Percentiles rank a stretch among this genome's conserved stretches.
phyloP scores from a whole-genome alignment of 2,329 filamentous ascomycete genomes.

The Eurotiales sp. region DNA sequence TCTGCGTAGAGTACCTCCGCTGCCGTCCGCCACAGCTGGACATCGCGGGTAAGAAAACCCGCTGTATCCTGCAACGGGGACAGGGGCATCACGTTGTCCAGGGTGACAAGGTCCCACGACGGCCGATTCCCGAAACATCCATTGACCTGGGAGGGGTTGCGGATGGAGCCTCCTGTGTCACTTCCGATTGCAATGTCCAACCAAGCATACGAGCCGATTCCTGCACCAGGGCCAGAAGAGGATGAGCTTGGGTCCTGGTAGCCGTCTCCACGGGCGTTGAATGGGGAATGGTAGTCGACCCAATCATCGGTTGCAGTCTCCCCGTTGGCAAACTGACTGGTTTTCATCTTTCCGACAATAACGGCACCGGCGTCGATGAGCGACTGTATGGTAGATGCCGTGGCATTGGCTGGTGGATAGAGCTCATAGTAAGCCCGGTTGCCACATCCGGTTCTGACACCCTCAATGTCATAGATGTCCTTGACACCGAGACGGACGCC shows the following conservation, averaged over 20 bases:
- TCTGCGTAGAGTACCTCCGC: constrained; percentile 23
- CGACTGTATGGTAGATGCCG: constrained; percentile 50
- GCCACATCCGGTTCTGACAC: constrained; percentile 54
- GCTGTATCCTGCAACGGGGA: constrained; percentile 42
- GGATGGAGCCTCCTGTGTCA: constrained; percentile 28
- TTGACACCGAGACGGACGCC: constrained; percentile 61
- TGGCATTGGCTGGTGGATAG: constrained; percentile 45
- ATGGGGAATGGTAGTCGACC: constrained; percentile 36
- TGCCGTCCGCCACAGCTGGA: too few species aligned
- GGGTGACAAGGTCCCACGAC: constrained; percentile 43
- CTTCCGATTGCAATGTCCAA: constrained; percentile 31
- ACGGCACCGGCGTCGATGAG: constrained; percentile 59
- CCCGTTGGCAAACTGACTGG: constrained; percentile 10
- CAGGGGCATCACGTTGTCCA: constrained; percentile 49
- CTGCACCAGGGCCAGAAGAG: constrained; percentile 38
- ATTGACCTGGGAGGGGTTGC: constrained; percentile 46
- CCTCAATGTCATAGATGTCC: constrained; percentile 59
- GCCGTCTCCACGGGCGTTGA: constrained; percentile 46
- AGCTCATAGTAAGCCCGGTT: constrained; percentile 57
- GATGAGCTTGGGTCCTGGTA: constrained; percentile 40
- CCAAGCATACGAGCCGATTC: constrained; percentile 42
- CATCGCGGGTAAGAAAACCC: constrained; percentile 27
- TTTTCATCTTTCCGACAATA: constrained; percentile 31
- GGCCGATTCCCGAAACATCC: constrained; percentile 52
- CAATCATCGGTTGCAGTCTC: constrained; percentile 20